Evolutionary conservation across 1,284 basidiomycete genomes (phyloP), one percentile per base, ranked within the genome.

Genomic region (Phellinidium pouzarii): DNA sequence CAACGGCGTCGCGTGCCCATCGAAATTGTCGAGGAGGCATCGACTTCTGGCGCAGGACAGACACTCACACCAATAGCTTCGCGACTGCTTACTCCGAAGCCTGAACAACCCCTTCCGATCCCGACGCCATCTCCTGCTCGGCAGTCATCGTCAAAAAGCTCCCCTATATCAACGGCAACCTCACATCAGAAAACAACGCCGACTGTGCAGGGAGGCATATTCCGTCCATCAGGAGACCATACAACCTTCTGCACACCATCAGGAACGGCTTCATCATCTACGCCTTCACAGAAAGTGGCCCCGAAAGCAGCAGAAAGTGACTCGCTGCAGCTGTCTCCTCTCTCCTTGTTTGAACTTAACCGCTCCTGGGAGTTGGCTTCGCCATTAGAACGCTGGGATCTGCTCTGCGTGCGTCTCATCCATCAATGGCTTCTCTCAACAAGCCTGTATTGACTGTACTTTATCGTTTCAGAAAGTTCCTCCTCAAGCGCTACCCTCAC

Each of bases 1-100:
- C 71, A 67, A 57, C 71, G 83, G 26, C 74, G 85, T 38, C 77
- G 86, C 19, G 73, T 89, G 8, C 87, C 87, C 0, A 88, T 89
- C 47, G 73, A 73, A 26, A 81, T 88, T 29, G 66, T 87, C 1
- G 83, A 87, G 36, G 3, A 61, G 61, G 2, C 56, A 27, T 40
- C 59, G 22, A 12, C 58, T 4, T n/a, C 59, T 29, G 19, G 61
- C 9, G 22, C 44, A 14, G 45, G 54, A 11, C 48, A 53, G 14
- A 25, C 50, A 11, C 41, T 59, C 19, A 56, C 49, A 20, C 53
- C 55, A 2, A 43, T 53, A n/a, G 38, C 53, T 14, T 46, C 47
- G 19, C 56, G 53, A 4, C n/a, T 43, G 25, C 36, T 48, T 19
- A 26, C 31, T 11, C 19, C 48, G 19, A 31, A 52, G 11, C 20